A percentile compares a stretch with the other conserved stretches of the same genome.
phyloP scores from a whole-genome alignment of 306 rosid genomes.

The Gynostemma pentaphyllum region DNA sequence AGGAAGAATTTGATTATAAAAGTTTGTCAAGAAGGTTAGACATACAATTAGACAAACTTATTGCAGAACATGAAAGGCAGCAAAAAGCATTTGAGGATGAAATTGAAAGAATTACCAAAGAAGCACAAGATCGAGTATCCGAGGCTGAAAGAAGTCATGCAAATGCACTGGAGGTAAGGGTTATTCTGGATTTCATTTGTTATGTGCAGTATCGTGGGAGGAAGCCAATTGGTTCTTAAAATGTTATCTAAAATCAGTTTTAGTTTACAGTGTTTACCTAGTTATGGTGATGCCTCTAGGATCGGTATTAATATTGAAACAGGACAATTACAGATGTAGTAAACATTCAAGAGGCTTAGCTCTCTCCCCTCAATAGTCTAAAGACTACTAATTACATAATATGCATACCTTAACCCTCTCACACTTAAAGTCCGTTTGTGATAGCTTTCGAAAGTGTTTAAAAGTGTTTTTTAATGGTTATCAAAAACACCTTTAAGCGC shows the following conservation, averaged over 20 bases:
- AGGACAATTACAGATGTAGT: no score
- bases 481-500: no score
- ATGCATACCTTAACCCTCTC: no score
- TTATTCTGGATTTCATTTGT: slow-evolving; percentile 13
- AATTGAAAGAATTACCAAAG: slow-evolving; percentile 54
- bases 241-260: no score
- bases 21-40: slow-evolving; percentile 84
- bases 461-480: no score
- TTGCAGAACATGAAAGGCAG: slow-evolving; percentile 92
- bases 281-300: not conserved
- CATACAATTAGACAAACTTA: slow-evolving; percentile 83
- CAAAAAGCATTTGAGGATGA: slow-evolving; percentile 90
- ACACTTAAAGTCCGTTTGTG: no score
- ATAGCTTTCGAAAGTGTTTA: no score
- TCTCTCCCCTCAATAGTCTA: no score
- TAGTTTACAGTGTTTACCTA: not conserved
- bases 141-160: slow-evolving; percentile 67
- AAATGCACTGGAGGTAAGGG: slow-evolving; percentile 67
- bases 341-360: no score
- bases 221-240: no score
- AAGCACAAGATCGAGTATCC: slow-evolving; percentile 55
- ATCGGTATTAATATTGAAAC: no score
- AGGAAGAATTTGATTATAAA: slow-evolving; percentile 97
- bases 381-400: no score
- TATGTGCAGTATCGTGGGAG: slow-evolving; percentile 2